phyloP scores from a whole-genome alignment of 2,329 filamentous ascomycete genomes.

The Macrophomina pseudophaseolina region DNA sequence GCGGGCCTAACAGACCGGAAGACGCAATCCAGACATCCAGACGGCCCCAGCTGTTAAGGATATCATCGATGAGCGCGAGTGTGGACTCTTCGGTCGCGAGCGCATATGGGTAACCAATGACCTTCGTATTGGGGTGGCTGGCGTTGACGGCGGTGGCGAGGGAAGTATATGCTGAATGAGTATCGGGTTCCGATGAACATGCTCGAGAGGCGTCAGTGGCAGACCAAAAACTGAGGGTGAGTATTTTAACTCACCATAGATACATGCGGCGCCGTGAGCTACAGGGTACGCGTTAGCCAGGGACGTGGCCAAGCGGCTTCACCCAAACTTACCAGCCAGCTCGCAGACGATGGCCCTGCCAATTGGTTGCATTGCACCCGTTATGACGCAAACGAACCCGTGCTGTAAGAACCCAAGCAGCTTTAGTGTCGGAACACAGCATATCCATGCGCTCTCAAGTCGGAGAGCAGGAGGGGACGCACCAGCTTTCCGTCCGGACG shows the following conservation, averaged over 20 bases:
- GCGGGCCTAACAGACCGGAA: slow-evolving; percentile 62
- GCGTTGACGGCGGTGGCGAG: slow-evolving; percentile 2
- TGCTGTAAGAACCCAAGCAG: slow-evolving; percentile 48
- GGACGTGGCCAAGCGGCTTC: background rate
- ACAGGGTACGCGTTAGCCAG: background rate
- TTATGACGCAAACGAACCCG: slow-evolving; percentile 69
- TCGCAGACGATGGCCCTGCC: slow-evolving; percentile 65
- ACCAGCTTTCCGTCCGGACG: slow-evolving; percentile 63
- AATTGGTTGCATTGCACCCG: slow-evolving; percentile 65
- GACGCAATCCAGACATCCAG: slow-evolving; percentile 67
- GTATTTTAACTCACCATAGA: slow-evolving; percentile 51
- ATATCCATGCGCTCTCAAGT: background rate
- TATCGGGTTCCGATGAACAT: slow-evolving; percentile 10
- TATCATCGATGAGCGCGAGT: slow-evolving; percentile 64
- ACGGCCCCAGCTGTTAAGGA: slow-evolving; percentile 63
- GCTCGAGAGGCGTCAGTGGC: background rate
- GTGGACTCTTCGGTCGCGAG: slow-evolving; percentile 65
- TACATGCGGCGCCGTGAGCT: slow-evolving; percentile 69
- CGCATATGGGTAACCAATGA: slow-evolving; percentile 66
- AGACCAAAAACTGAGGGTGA: too few relatives aligned
- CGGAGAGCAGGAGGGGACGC: slow-evolving; percentile 31
- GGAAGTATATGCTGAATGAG: background rate
- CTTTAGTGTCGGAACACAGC: background rate
- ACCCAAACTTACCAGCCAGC: slow-evolving; percentile 55
- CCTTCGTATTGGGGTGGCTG: slow-evolving; percentile 59